Evolutionary conservation across 2,329 filamentous ascomycete species (phyloP), one percentile per base, ranked within the genome.

Genomic region (Trichoderma arundinaceum): DNA sequence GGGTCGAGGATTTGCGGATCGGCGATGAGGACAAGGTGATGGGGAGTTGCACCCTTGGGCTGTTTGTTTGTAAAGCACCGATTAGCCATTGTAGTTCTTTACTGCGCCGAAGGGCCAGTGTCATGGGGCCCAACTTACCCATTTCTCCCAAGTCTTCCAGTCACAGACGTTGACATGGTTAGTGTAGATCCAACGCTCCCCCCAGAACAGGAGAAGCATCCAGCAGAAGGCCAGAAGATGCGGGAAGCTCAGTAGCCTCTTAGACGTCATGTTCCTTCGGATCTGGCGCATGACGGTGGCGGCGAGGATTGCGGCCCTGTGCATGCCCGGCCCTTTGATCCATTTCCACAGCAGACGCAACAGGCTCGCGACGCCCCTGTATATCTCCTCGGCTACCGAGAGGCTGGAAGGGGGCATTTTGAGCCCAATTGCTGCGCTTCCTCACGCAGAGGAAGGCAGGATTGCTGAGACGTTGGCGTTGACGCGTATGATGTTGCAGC

Each of bases 1-100:
- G 93, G 92, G 77, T 97, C 94, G 73, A 95, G 92, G 66, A 97
- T 85, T 76, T 97, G 94, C 49, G 94, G 94, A 74, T 97, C 94
- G 67, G 94, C 92, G 70, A 97, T 84, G 75, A 97, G 89, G 71
- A 92, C 83, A 71, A 96, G 84, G 74, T 89, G 92, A 76, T 98
- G 94, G 33, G 95, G 95, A 39, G 85, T 87, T 58, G 94, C 90
- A 71, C 84, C 88, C 72, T 85, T 79, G 61, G 93, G 92, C 95
- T 97, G 74, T 39, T 51, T n/a, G 12, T 48, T 13, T 12, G 39
- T 38, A 2, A 4, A 28, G 22, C 4, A 28, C 43, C 2, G 4
- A 5, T 54, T 41, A 33, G 54, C 60, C 35, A 65, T 58, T 41
- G 12, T 49, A 13, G 12, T 38, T 13, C 28, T 13, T n/a, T 35